These are phyloP conservation scores for Cercospora brassicicola DNA, from an alignment of 2,329 filamentous ascomycete species.

Conservation along the genomic window DNA sequence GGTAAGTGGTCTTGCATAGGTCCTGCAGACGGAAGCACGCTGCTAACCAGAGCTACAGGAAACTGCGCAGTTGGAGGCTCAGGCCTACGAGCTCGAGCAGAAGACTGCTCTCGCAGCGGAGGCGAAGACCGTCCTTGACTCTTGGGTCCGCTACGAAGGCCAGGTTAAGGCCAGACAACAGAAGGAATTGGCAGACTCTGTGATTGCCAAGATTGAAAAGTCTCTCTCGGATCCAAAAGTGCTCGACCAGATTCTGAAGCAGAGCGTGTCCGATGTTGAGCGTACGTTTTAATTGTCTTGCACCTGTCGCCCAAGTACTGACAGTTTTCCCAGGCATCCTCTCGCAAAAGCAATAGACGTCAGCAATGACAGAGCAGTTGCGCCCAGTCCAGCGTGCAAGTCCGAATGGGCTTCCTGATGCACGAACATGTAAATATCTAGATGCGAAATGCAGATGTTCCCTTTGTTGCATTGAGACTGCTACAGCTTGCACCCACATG, in stretches of 20 bases:
- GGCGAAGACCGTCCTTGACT: slow-evolving; percentile 94
- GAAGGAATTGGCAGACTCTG: slow-evolving; percentile 84
- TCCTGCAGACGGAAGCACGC: not conserved
- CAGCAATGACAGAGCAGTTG: not conserved
- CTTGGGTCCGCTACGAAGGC: slow-evolving; percentile 96
- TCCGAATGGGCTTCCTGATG: not conserved
- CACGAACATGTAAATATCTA: slow-evolving; percentile 29
- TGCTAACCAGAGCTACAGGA: slow-evolving; percentile 60
- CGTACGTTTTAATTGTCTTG: slow-evolving; percentile 59
- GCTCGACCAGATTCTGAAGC: slow-evolving; percentile 95
- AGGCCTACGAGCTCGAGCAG: slow-evolving; percentile 97
- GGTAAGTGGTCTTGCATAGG: slow-evolving; percentile 54
- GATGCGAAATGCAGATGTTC: slow-evolving; percentile 27
- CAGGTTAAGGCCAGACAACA: slow-evolving; percentile 99
- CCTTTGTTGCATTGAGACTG: slow-evolving; percentile 19
- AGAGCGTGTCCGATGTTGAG: slow-evolving; percentile 94
- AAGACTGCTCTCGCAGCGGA: slow-evolving; percentile 86
- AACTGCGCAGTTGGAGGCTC: slow-evolving; percentile 91
- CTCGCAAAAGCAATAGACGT: slow-evolving; percentile 29
- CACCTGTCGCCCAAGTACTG: slow-evolving; percentile 6
- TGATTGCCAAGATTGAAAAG: slow-evolving; percentile 98
- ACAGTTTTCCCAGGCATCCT: slow-evolving; percentile 26
- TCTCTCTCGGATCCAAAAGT: slow-evolving; percentile 97
- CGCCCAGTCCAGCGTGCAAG: slow-evolving; percentile 6
- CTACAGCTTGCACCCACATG: not conserved